Conservation (phyloP, 2,329 filamentous ascomycete genomes). For the Raffaelea arxii region DNA sequence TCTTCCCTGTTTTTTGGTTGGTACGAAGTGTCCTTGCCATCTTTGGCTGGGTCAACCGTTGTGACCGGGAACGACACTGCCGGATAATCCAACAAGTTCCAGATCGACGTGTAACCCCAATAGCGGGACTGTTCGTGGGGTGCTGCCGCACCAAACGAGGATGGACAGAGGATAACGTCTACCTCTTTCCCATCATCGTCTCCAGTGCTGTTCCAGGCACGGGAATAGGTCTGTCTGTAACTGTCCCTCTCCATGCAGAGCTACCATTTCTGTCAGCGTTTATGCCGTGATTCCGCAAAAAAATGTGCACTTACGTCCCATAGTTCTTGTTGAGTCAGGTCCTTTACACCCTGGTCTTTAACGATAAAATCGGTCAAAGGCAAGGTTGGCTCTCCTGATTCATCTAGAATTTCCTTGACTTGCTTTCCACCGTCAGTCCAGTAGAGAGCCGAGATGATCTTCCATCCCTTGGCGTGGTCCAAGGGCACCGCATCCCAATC, state of each 20-base stretch:
- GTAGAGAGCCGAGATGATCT: neutral
- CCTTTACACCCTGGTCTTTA: neutral
- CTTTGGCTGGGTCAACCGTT: neutral
- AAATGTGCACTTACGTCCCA: neutral
- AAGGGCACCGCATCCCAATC: neutral
- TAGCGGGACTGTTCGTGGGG: neutral
- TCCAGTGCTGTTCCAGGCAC: neutral
- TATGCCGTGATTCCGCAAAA: no score
- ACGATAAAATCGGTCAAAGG: neutral
- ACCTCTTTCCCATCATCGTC: neutral
- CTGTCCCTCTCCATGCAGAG: no score
- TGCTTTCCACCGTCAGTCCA: neutral
- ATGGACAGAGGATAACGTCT: neutral
- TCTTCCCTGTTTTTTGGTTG: neutral
- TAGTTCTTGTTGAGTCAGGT: neutral
- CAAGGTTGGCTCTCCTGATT: neutral
- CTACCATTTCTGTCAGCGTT: no score
- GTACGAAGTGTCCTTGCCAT: neutral
- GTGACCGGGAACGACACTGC: neutral
- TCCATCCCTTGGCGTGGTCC: neutral
- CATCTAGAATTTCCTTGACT: neutral
- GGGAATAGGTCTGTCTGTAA: neutral
- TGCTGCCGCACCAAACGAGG: no score
- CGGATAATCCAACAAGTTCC: neutral
- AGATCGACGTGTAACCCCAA: neutral